Conservation (phyloP, 768 basidiomycete genomes). For the Mycena galopus region DNA sequence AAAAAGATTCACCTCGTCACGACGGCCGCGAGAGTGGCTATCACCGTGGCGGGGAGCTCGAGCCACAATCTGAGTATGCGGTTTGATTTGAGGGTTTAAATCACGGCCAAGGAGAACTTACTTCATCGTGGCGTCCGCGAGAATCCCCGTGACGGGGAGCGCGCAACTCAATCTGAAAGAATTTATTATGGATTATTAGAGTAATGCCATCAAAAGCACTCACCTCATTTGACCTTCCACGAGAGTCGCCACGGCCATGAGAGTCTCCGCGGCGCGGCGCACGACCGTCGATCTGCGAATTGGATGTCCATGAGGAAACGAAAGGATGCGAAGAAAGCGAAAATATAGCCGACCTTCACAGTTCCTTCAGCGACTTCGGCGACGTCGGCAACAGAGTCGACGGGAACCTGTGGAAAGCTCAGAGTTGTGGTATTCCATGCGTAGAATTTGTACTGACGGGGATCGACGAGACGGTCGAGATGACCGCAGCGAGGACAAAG, state of each 20-base stretch:
- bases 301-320: neutral
- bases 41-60: conserved; percentile 23
- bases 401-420: neutral
- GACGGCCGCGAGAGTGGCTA: conserved; percentile 17
- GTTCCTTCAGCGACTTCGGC: neutral
- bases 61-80: conserved; percentile 7
- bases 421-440: neutral
- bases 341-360: neutral
- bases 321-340: neutral
- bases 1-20: neutral
- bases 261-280: conserved; percentile 22
- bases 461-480: conserved; percentile 24
- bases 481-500: conserved; percentile 28
- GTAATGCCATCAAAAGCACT: neutral
- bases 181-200: neutral
- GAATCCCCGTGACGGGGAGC: conserved; percentile 26
- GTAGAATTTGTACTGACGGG: conserved; percentile 2
- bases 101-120: too few relatives aligned
- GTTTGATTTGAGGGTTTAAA: too few relatives aligned
- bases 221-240: conserved; percentile 12
- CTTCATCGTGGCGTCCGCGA: too few relatives aligned
- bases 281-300: conserved; percentile 19
- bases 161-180: conserved; percentile 3
- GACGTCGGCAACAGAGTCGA: conserved; percentile 1
- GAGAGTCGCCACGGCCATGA: neutral